These are phyloP conservation scores for Botryotinia narcissicola DNA, from an alignment of 2,329 filamentous ascomycete species.

Conservation along the genomic window DNA sequence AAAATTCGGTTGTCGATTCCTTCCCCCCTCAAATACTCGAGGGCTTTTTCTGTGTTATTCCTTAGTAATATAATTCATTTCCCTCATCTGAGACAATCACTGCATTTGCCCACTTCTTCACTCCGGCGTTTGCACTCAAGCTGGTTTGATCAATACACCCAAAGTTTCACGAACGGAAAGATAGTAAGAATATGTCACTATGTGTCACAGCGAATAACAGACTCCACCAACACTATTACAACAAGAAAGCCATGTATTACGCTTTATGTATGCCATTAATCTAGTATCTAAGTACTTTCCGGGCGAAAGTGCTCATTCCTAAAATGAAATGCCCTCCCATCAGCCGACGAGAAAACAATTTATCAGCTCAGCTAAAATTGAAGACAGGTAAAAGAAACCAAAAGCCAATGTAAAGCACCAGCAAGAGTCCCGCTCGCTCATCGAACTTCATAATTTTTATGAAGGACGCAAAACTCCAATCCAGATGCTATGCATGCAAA, in stretches of 20 bases:
- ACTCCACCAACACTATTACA: not conserved
- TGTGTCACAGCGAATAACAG: not conserved
- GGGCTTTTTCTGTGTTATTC: not conserved
- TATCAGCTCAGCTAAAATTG: not conserved
- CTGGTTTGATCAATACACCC: not conserved
- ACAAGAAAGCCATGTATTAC: not conserved
- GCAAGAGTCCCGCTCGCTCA: slow-evolving; percentile 2
- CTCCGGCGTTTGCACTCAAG: not conserved
- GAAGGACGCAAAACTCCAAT: slow-evolving; percentile 11
- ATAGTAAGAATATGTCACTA: not conserved
- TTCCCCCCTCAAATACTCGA: not conserved
- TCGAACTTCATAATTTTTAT: slow-evolving; percentile 2
- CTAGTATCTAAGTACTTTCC: not conserved
- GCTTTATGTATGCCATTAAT: slow-evolving; percentile 2
- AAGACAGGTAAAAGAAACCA: not conserved
- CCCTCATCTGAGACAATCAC: not conserved
- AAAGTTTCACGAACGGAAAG: not conserved
- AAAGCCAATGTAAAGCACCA: not conserved
- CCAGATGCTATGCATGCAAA: slow-evolving; percentile 15
- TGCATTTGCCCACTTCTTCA: not conserved
- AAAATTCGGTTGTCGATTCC: not conserved
- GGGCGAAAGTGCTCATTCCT: not conserved
- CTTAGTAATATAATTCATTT: not conserved
- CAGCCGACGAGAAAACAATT: not conserved
- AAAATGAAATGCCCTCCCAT: not conserved